Base-by-base conservation (phyloP, 495 filamentous ascomycete genomes). In the Xylaria bambusicola region DNA sequence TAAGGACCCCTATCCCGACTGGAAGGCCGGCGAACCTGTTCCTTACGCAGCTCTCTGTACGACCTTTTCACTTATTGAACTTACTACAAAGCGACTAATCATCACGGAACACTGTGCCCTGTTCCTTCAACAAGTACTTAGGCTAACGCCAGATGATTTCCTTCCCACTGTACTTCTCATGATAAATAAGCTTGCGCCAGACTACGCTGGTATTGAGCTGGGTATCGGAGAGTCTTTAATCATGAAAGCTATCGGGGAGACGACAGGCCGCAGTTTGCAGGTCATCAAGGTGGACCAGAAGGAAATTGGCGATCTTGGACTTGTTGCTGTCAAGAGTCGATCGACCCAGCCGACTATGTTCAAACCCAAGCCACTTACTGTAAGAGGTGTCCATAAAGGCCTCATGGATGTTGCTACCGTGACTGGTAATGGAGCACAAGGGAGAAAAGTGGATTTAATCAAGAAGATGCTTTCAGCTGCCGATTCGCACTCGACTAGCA, bases 191-290 rank as follows among this genome's bases (percentile, higher is more conserved):
- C 84, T 98, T 33, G 94, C 94, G 12, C 93, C 94, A 1, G 94
- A 98, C 69, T 98, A 97, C 67, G 87, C 93, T 23, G 94, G 94
- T 18, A 89, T 98, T 56, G 94, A 98, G 73, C 79, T 98, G 17
- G 94, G 94, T 27, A 98, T 98, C 68, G 94, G 94, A 42, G 94
- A 98, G 76, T 96, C 92, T 13, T 71, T 98, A 44, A 96, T 98
- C 65, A 97, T 98, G 92, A 98, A 97, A 66, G 90, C 94, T 15
- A 96, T 98, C 67, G 92, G 92, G 13, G 93, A 98, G 76, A 87
- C 86, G 50, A 98, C 94, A 2, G 94, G 94, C 6, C 87, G 95
- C 53, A 94, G 87, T 68, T 73, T 97, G 40, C 74, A 83, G 8
- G 85, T 94, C 52, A 96, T 98, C 72, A 97, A 97, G 70, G 81